Percentiles rank a stretch among this genome's conserved stretches.
Conservation (phyloP, 164 flowering plant genomes). For the Echeveria elegans region DNA sequence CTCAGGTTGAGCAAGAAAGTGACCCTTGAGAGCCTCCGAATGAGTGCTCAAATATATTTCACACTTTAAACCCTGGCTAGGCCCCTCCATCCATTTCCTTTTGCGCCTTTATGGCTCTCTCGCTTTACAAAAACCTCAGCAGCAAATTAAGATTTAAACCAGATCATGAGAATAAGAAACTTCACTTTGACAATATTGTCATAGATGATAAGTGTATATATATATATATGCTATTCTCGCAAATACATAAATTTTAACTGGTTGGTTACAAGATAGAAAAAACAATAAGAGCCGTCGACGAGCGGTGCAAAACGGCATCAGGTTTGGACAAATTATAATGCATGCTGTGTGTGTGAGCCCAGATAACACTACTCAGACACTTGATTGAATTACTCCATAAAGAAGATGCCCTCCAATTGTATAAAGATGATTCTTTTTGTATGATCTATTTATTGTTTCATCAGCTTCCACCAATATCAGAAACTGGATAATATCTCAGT, state of each 20-base stretch:
- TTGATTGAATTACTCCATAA: slow-evolving; percentile 4
- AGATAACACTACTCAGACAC: slow-evolving; percentile 2
- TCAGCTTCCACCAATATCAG: slow-evolving; percentile 3
- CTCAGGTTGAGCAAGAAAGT: neutral
- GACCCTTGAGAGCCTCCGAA: neutral
- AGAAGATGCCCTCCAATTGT: slow-evolving; percentile 1
- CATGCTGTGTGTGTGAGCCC: neutral
- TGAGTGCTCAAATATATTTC: slow-evolving; percentile 2
- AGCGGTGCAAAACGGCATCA: neutral
- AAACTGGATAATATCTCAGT: slow-evolving; percentile 6
- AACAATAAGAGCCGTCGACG: neutral
- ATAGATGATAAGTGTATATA: too few species aligned
- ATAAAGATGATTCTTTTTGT: neutral
- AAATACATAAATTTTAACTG: neutral
- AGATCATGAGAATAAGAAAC: neutral
- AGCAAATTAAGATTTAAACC: neutral
- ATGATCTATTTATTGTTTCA: slow-evolving; percentile 1
- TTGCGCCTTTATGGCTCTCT: neutral
- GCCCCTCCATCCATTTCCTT: slow-evolving; percentile 2
- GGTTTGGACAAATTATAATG: neutral
- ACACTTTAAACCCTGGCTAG: neutral
- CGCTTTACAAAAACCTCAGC: neutral
- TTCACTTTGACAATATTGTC: neutral
- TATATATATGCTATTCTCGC: neutral
- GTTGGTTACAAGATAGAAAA: neutral